Percentiles rank a stretch among this genome's conserved stretches.
These are phyloP conservation scores for Candida railenensis DNA, from an alignment of 805 yeast species.

Conservation along the genomic window DNA sequence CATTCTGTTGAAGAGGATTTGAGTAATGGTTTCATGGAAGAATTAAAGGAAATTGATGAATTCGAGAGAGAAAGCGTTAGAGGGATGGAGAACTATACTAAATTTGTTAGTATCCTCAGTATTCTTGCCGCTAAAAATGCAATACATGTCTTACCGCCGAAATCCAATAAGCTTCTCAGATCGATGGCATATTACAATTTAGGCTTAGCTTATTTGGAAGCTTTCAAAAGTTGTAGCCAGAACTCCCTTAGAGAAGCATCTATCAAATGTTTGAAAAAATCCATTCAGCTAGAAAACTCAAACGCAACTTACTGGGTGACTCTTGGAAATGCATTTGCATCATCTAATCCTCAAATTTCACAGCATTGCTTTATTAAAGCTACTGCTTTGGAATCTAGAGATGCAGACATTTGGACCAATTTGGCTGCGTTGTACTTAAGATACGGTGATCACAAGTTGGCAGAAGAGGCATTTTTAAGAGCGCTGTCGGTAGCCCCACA, in stretches of 20 bases:
- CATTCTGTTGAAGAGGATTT: conserved; percentile 8
- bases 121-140: conserved; percentile 51
- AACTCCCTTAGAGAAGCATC: conserved; percentile 47
- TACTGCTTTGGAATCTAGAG: conserved; percentile 62
- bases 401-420: conserved; percentile 74
- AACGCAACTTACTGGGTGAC: conserved; percentile 79
- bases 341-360: conserved; percentile 65
- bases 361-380: conserved; percentile 95
- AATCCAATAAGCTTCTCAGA: conserved; percentile 47
- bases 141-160: conserved; percentile 29
- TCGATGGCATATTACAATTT: conserved; percentile 64
- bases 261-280: conserved; percentile 56
- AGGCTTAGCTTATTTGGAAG: conserved; percentile 62
- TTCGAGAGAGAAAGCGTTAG: conserved; percentile 7
- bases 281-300: conserved; percentile 69
- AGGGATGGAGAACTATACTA: conserved; percentile 16
- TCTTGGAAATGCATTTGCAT: conserved; percentile 72
- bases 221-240: conserved; percentile 21
- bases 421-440: conserved; percentile 74
- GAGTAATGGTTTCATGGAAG: conserved; percentile 19
- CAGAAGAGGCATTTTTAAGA: conserved; percentile 67
- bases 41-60: conserved; percentile 9
- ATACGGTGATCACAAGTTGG: conserved; percentile 67
- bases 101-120: conserved; percentile 39
- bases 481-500: conserved; percentile 85